Base-by-base conservation (phyloP, 2,329 filamentous ascomycete genomes). In the Alternaria brassicicola region DNA sequence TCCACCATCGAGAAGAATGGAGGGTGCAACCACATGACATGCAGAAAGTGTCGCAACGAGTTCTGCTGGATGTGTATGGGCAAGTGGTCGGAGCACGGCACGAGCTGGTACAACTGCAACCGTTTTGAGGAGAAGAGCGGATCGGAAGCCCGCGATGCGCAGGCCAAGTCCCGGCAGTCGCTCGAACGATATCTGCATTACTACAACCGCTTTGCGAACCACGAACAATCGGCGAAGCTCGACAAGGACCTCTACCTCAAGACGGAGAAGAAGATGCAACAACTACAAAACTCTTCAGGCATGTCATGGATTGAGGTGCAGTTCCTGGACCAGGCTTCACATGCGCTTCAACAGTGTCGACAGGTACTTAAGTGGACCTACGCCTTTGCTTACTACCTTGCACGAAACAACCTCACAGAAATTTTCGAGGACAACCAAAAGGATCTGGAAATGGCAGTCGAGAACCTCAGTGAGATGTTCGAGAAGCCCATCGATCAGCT, bases 21-120 rank as follows among this genome's bases (percentile, higher is more conserved):
- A 51, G 93, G 93, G 3, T 97, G 93, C 81, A 97, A 97, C 80
- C 93, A 97, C 78, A 97, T 97, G 93, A 97, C 93, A 0, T 97
- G 93, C 76, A 85, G 93, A 55, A 97, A 97, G 78, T 97, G 93
- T 81, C 92, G 93, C 72, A 89, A 97, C 73, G 93, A 97, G 73
- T 97, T 99, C 73, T 99, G 95, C 80, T 99, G 95, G 95, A 98
- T 99, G 91, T 99, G 95, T 74, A 99, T 99, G 95, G 95, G 95
- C 0, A 83, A 97, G 1, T 99, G 95, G 95, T 96, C 93, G 1
- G 95, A 99, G 78, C 95, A 99, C 76, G 95, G 95, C 63, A 99
- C 94, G 3, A 97, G 92, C 79, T 99, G 95, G 95, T 99, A 99
- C 83, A 99, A 97, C 78, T 99, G 95, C 84, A 99, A 97, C 75